These are phyloP conservation scores for Aspergillus pseudoglaucus DNA, from an alignment of 2,329 filamentous ascomycete species.

Conservation along the genomic window DNA sequence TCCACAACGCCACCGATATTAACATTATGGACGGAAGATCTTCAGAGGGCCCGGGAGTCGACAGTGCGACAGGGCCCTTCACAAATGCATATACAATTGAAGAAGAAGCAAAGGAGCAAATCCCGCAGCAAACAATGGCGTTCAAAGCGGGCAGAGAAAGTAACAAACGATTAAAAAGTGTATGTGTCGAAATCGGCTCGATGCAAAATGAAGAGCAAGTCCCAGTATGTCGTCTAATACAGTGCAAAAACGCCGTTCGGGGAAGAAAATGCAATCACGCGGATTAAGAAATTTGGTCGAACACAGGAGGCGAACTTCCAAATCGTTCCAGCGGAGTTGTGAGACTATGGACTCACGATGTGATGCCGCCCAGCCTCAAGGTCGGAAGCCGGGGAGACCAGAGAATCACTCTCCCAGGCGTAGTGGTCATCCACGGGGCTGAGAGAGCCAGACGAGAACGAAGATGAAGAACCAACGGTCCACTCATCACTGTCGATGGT, in stretches of 20 bases:
- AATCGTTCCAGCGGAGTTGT: background rate
- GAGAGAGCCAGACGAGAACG: slow-evolving; percentile 59
- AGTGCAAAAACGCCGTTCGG: slow-evolving; percentile 25
- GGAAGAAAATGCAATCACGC: slow-evolving; percentile 25
- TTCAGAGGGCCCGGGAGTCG: slow-evolving; percentile 2
- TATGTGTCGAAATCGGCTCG: slow-evolving; percentile 33
- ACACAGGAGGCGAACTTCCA: slow-evolving; percentile 1
- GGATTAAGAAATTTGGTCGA: slow-evolving; percentile 7
- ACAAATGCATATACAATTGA: slow-evolving; percentile 33
- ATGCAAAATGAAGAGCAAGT: slow-evolving; percentile 25
- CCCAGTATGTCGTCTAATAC: slow-evolving; percentile 31
- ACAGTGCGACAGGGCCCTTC: background rate
- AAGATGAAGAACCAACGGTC: slow-evolving; percentile 79
- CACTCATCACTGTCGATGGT: slow-evolving; percentile 74
- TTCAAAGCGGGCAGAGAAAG: slow-evolving; percentile 12
- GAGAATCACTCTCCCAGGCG: slow-evolving; percentile 36
- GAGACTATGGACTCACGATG: slow-evolving; percentile 14
- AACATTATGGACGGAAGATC: slow-evolving; percentile 34
- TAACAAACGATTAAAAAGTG: slow-evolving; percentile 30
- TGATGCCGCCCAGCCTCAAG: slow-evolving; percentile 33
- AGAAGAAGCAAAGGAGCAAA: slow-evolving; percentile 17
- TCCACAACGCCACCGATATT: slow-evolving; percentile 27
- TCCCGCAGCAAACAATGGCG: slow-evolving; percentile 10
- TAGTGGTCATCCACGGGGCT: slow-evolving; percentile 58
- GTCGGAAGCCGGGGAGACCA: slow-evolving; percentile 31